Evolutionary conservation across 176 grass and related monocot genomes (phyloP).

Genomic region (Oryza rufipogon): DNA sequence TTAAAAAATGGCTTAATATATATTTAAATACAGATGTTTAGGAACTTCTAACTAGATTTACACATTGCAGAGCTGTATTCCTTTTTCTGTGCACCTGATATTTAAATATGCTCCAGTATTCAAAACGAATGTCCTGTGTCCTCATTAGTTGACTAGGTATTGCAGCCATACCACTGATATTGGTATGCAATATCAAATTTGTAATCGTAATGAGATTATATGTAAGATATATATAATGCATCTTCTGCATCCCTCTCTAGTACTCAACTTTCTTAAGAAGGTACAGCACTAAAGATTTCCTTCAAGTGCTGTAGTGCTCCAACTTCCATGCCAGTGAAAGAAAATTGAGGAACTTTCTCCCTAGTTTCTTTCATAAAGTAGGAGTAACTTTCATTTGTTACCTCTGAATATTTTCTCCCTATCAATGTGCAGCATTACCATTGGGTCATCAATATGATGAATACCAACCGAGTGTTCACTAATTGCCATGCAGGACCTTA

Average conservation of each 20-base stretch:
- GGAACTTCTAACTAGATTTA: neutral
- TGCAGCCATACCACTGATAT: neutral
- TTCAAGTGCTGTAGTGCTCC: neutral
- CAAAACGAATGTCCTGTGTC: neutral
- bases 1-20: slow-evolving; percentile 1
- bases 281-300: neutral
- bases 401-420: neutral
- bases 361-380: slow-evolving; percentile 8
- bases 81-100: neutral
- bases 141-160: neutral
- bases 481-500: slow-evolving; percentile 66
- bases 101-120: neutral
- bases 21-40: slow-evolving; percentile 4
- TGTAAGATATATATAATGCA: neutral
- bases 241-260: slow-evolving; percentile 1
- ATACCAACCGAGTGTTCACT: neutral
- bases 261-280: neutral
- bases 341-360: neutral
- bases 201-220: neutral
- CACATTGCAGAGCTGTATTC: neutral
- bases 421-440: slow-evolving; percentile 17
- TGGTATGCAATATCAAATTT: neutral
- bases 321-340: slow-evolving; percentile 6
- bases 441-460: neutral
- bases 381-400: slow-evolving; percentile 14